Percentiles rank a stretch among this genome's conserved stretches.
These are phyloP conservation scores for Polychaeton citri DNA, from an alignment of 2,329 filamentous ascomycete species.

Conservation along the genomic window DNA sequence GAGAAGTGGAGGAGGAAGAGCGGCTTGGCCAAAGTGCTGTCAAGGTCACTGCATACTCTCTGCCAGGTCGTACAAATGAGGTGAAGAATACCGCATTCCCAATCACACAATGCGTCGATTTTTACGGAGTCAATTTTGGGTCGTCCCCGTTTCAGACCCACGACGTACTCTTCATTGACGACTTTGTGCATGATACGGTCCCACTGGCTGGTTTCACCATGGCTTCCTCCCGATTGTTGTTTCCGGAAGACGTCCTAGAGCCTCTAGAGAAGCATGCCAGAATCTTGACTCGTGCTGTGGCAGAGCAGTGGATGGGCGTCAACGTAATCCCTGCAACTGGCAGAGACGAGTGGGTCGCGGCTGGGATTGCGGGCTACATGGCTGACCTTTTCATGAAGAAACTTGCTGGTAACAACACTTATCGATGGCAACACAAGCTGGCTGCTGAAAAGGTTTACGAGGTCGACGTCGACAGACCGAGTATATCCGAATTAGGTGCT, in stretches of 20 bases:
- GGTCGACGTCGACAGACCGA: constrained; percentile 68
- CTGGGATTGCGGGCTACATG: constrained; percentile 89
- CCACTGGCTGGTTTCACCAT: constrained; percentile 74
- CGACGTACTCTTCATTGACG: constrained; percentile 89
- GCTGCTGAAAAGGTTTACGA: constrained; percentile 72
- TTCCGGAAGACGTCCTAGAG: constrained; percentile 74
- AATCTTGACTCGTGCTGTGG: constrained; percentile 67
- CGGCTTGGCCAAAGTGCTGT: constrained; percentile 79
- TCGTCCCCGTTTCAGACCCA: constrained; percentile 86
- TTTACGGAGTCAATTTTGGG: constrained; percentile 76
- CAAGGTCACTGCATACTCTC: constrained; percentile 80
- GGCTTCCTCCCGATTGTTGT: constrained; percentile 75
- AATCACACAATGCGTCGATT: constrained; percentile 77
- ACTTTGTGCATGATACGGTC: constrained; percentile 61
- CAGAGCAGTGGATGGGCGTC: constrained; percentile 88
- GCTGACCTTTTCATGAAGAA: constrained; percentile 84
- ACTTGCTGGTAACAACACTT: constrained; percentile 88
- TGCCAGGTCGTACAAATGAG: constrained; percentile 70
- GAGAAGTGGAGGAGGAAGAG: constrained; percentile 82
- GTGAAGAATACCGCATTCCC: constrained; percentile 78
- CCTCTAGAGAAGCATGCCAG: constrained; percentile 70
- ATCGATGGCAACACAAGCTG: constrained; percentile 77
- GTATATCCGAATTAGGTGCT: constrained; percentile 66
- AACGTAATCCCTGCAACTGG: constrained; percentile 75
- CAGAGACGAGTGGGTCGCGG: constrained; percentile 74